Evolutionary conservation across 768 basidiomycete species (phyloP).

Genomic region (Lanmaoa rubissima): DNA sequence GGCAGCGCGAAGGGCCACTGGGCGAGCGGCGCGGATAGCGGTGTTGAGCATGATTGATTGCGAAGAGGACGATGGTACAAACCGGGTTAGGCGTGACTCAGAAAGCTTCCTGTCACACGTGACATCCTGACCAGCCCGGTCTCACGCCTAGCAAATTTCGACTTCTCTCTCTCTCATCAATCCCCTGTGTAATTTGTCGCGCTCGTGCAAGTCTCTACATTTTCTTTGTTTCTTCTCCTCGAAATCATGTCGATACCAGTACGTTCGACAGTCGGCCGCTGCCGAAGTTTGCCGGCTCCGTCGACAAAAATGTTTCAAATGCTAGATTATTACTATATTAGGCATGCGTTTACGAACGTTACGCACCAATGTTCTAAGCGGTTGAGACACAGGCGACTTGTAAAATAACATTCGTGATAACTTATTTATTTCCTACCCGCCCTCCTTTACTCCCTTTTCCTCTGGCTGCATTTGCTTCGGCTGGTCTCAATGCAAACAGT

Average conservation of each 20-base stretch:
- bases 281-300: background rate
- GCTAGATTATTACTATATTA: slow-evolving; percentile 16
- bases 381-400: background rate
- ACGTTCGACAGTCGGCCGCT: background rate
- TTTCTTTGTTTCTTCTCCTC: background rate
- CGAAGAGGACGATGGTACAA: slow-evolving; percentile 21
- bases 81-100: slow-evolving; percentile 29
- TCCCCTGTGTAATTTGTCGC: background rate
- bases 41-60: slow-evolving; percentile 26
- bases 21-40: slow-evolving; percentile 28
- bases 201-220: too few relatives aligned
- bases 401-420: slow-evolving; percentile 2
- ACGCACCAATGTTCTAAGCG: slow-evolving; percentile 18
- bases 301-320: background rate
- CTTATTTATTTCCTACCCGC: slow-evolving; percentile 20
- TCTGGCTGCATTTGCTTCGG: slow-evolving; percentile 1
- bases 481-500: slow-evolving; percentile 12
- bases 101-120: slow-evolving; percentile 25
- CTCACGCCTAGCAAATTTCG: too few relatives aligned
- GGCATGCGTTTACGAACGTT: slow-evolving; percentile 35
- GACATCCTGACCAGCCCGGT: slow-evolving; percentile 10
- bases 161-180: background rate
- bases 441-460: background rate
- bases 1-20: slow-evolving; percentile 20
- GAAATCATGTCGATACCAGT: too few relatives aligned